Percentiles rank a stretch among this genome's conserved stretches.
phyloP scores from a whole-genome alignment of 1,284 basidiomycete genomes.

The Mycosarcoma maydis region DNA sequence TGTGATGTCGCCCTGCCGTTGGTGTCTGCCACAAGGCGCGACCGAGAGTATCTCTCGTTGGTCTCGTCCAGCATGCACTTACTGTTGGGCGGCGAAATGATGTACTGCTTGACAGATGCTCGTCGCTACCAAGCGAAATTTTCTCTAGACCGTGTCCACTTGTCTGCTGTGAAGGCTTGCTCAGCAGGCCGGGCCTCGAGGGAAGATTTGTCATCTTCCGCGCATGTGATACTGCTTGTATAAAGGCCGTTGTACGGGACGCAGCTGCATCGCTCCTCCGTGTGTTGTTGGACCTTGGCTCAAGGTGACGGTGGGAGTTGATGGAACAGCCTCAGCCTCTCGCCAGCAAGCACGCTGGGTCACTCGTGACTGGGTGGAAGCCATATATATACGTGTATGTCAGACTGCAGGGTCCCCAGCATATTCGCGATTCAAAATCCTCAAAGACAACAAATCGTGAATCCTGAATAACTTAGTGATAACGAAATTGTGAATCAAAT shows the following conservation, averaged over 20 bases:
- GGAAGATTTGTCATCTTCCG: conserved; percentile 8
- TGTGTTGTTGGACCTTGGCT: background rate
- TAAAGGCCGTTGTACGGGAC: background rate
- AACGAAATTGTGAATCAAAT: too few relatives aligned
- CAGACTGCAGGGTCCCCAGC: too few relatives aligned
- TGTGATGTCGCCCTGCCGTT: background rate
- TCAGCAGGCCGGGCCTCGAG: background rate
- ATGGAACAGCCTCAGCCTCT: too few relatives aligned
- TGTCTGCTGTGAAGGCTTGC: background rate
- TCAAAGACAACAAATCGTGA: too few relatives aligned
- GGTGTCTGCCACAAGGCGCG: conserved; percentile 9
- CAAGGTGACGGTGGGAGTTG: background rate
- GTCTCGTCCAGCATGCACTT: conserved; percentile 24
- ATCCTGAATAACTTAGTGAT: too few relatives aligned
- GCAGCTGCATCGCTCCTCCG: conserved; percentile 5
- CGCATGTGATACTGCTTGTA: background rate
- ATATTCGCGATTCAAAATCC: too few relatives aligned
- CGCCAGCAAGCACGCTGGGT: too few relatives aligned
- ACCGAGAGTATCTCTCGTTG: background rate
- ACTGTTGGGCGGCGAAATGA: conserved; percentile 17
- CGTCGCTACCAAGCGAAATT: background rate
- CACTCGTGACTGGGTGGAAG: too few relatives aligned
- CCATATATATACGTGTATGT: too few relatives aligned
- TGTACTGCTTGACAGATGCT: background rate
- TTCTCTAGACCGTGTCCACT: background rate